phyloP scores from a whole-genome alignment of 768 basidiomycete genomes.

The Coprinopsis cinerea region DNA sequence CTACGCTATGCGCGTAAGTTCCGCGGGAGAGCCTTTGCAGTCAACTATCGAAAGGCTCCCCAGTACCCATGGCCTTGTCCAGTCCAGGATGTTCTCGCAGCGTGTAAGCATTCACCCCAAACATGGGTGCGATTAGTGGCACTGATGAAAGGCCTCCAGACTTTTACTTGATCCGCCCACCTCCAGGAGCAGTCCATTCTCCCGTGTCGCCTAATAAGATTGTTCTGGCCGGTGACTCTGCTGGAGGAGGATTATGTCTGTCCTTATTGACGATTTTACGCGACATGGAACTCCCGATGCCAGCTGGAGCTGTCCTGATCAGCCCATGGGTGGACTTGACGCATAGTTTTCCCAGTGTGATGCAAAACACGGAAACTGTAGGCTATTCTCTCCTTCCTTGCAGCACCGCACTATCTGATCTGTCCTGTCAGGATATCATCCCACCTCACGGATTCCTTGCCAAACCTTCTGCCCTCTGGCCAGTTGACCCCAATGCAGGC shows the following conservation, averaged over 20 bases:
- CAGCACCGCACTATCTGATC: too few relatives aligned
- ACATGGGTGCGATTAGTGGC: neutral
- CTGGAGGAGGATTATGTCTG: conserved; percentile 65
- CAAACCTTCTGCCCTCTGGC: conserved; percentile 56
- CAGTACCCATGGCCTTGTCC: conserved; percentile 83
- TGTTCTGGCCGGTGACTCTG: conserved; percentile 75
- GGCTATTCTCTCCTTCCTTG: conserved; percentile 11
- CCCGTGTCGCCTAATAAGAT: conserved; percentile 62
- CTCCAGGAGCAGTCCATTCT: conserved; percentile 54
- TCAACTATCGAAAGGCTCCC: conserved; percentile 67
- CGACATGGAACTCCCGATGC: conserved; percentile 63
- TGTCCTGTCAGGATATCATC: conserved; percentile 55
- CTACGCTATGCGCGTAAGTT: conserved; percentile 63
- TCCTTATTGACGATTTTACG: conserved; percentile 57
- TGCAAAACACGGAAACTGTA: conserved; percentile 60
- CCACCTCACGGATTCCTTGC: conserved; percentile 57
- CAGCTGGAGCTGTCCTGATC: conserved; percentile 73
- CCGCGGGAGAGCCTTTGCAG: conserved; percentile 59
- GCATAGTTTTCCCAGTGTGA: conserved; percentile 74
- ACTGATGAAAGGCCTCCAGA: conserved; percentile 29
- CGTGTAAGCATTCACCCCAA: conserved; percentile 49
- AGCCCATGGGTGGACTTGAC: conserved; percentile 86
- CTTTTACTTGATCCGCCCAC: conserved; percentile 70
- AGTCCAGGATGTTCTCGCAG: conserved; percentile 70
- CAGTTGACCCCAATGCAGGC: conserved; percentile 34